These are phyloP conservation scores for Saccharomyces kudriavzevii DNA, from an alignment of 805 yeast species.

Conservation along the genomic window DNA sequence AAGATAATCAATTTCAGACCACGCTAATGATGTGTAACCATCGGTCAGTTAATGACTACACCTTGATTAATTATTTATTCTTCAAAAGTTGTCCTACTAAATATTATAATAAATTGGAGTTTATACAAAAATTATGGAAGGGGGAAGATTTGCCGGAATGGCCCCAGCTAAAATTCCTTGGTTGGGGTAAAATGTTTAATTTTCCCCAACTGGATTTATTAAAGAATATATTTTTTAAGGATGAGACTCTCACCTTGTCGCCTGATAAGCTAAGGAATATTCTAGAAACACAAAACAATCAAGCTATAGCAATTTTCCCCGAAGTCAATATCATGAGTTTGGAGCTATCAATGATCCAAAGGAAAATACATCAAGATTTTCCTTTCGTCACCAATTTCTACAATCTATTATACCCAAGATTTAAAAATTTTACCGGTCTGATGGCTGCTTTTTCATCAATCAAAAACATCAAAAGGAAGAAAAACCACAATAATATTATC, in stretches of 20 bases:
- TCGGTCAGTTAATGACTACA: conserved; percentile 57
- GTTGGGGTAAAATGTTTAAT: conserved; percentile 62
- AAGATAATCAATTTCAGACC: conserved; percentile 9
- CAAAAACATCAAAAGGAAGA: conserved; percentile 26
- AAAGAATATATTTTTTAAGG: conserved; percentile 42
- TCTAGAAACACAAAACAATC: conserved; percentile 28
- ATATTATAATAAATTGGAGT: conserved; percentile 3
- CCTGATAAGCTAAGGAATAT: conserved; percentile 31
- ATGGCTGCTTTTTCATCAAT: conserved; percentile 31
- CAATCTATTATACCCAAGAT: conserved; percentile 72
- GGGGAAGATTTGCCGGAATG: conserved; percentile 5
- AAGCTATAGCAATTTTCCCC: conserved; percentile 73
- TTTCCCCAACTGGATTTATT: conserved; percentile 48
- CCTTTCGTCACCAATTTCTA: conserved; percentile 49
- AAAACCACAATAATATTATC: conserved; percentile 25
- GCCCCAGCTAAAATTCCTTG: conserved; percentile 50
- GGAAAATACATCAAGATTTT: conserved; percentile 44
- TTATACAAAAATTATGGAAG: conserved; percentile 9
- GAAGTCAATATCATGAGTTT: conserved; percentile 69
- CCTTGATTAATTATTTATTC: conserved; percentile 38
- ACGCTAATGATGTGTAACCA: conserved; percentile 43
- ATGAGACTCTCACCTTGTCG: conserved; percentile 57
- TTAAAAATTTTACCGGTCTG: conserved; percentile 45
- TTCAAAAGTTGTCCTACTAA: conserved; percentile 11
- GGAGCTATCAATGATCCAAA: conserved; percentile 41